A percentile compares a stretch with the other conserved stretches of the same genome.
These are phyloP conservation scores for Saturnispora zaruensis DNA, from an alignment of 805 yeast species.

Conservation along the genomic window DNA sequence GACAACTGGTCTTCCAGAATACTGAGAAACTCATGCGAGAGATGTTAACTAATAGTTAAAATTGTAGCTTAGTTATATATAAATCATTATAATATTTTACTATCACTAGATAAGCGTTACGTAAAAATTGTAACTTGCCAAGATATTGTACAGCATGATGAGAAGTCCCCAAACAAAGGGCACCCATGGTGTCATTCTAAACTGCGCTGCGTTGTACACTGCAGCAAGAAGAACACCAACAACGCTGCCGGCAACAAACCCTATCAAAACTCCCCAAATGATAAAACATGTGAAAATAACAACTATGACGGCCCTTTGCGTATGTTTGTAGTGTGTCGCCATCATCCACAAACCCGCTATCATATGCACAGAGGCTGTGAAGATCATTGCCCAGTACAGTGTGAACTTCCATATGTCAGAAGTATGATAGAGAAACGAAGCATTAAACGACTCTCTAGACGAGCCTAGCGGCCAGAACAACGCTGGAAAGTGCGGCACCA, in stretches of 20 bases:
- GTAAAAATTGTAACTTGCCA: constrained; percentile 52
- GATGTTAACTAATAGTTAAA: neutral
- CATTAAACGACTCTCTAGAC: constrained; percentile 27
- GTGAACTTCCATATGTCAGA: constrained; percentile 79
- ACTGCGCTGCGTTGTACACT: constrained; percentile 68
- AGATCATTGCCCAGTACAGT: constrained; percentile 67
- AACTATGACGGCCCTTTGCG: constrained; percentile 24
- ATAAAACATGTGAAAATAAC: constrained; percentile 41
- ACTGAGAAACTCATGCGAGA: neutral
- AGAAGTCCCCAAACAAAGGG: constrained; percentile 77
- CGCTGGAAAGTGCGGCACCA: constrained; percentile 73
- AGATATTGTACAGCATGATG: constrained; percentile 56
- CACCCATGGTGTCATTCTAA: constrained; percentile 92
- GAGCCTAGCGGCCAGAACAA: constrained; percentile 57
- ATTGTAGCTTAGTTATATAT: neutral
- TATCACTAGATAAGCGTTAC: constrained; percentile 1
- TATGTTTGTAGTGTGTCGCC: constrained; percentile 36
- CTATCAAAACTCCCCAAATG: constrained; percentile 52
- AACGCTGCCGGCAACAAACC: constrained; percentile 62
- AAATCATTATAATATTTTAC: neutral
- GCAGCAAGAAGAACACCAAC: constrained; percentile 70
- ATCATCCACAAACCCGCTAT: constrained; percentile 59
- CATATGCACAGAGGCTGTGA: constrained; percentile 53
- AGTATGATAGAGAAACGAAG: constrained; percentile 57
- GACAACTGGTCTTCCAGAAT: constrained; percentile 52